A percentile compares a stretch with the other conserved stretches of the same genome.
Evolutionary conservation across 768 basidiomycete genomes (phyloP).

Genomic region (Phylloporus sp.): DNA sequence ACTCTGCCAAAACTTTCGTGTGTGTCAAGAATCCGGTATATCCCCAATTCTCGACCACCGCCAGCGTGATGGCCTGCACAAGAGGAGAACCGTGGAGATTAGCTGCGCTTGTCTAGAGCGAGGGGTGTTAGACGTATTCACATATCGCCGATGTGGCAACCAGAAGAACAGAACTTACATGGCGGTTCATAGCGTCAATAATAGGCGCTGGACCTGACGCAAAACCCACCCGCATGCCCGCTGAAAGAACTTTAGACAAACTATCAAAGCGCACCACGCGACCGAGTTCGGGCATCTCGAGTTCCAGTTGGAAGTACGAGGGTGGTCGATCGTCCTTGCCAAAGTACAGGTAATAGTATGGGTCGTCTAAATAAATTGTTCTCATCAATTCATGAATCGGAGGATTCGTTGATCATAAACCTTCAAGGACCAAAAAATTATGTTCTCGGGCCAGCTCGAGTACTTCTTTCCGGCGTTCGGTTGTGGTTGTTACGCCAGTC

Average conservation of each 20-base stretch:
- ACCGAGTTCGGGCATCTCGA: conserved; percentile 60
- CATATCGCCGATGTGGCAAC: conserved; percentile 8
- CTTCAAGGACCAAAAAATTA: conserved; percentile 83
- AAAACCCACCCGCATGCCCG: conserved; percentile 82
- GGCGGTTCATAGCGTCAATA: conserved; percentile 63
- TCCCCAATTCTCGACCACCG: conserved; percentile 68
- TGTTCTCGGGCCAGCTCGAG: conserved; percentile 70
- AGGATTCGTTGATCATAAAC: conserved; percentile 31
- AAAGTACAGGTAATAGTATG: conserved; percentile 76
- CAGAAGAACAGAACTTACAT: conserved; percentile 43
- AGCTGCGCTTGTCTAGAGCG: conserved; percentile 55
- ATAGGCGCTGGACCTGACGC: conserved; percentile 70
- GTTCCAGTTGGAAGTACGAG: conserved; percentile 82
- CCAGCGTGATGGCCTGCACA: conserved; percentile 57
- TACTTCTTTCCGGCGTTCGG: conserved; percentile 66
- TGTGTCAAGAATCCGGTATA: conserved; percentile 71
- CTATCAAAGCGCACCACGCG: conserved; percentile 90
- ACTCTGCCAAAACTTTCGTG: conserved; percentile 60
- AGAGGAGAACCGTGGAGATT: conserved; percentile 66
- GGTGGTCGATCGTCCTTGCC: conserved; percentile 62
- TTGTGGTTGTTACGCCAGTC: conserved; percentile 72
- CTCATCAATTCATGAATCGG: not conserved
- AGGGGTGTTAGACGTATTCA: conserved; percentile 5
- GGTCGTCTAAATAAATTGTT: conserved; percentile 54
- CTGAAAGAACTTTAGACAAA: conserved; percentile 76